Evolutionary conservation across 257 asterid genomes (phyloP), one percentile per base, ranked within the genome.

Genomic region (Solanum pinnatisectum): DNA sequence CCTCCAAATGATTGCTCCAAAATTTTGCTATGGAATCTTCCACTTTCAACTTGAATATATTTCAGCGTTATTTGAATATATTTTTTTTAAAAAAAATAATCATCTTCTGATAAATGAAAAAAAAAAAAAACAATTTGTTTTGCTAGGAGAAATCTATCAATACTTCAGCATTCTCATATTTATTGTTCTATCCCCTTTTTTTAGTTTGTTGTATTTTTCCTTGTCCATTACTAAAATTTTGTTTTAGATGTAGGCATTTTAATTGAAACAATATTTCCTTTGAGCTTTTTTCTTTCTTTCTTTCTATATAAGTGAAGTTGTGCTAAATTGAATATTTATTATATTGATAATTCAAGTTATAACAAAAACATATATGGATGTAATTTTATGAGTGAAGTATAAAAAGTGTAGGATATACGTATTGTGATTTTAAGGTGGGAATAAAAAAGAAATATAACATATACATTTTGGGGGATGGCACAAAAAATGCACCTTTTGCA

Each of bases 11-110:
- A 90, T 89, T 96, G 98, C 93, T 94, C 98, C 30, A 94, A 89
- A 91, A 89, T 95, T 90, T 49, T 96, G 87, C 79, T 95, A 9
- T 96, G 98, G 99, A 91, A 91, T 90, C 92, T 96, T 87, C 88
- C 90, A 30, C 84, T 93, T 88, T 88, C 90, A 25, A 86, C 44
- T 39, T 73, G 87, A 89, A 79, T 23, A 79, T 39, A 81, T 23
- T 63, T n/a, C 37, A 14, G 49, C 10, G 1, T 44, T 60, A 33
- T 22, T 84, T 35, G 49, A 59, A 1, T 56, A 5, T 6, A 0
- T 25, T 27, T 25, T 67, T 20, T 20, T 59, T 4, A 0, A 52
- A 44, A 15, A 78, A 15, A 27, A 79, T 7, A 79, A 77, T 77
- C 35, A 72, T 33, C 12, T 33, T 72, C 44, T 33, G 39, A 71